phyloP scores from a whole-genome alignment of 176 grass and related monocot species.

The Calamus simplicifolius region DNA sequence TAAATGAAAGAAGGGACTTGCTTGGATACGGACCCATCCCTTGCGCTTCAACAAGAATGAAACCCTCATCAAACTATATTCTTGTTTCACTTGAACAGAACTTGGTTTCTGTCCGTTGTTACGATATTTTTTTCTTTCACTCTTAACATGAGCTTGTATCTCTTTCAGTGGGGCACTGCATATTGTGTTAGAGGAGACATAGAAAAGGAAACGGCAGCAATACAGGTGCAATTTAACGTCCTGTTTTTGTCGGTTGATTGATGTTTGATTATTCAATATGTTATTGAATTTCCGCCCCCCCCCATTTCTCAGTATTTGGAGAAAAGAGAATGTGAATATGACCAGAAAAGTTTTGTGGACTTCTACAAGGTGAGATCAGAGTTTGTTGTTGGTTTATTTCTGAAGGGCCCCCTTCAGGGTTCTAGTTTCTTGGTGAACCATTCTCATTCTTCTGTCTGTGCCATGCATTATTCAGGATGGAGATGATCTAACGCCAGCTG shows the following conservation, averaged over 20 bases:
- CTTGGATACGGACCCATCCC: too few species aligned
- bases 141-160: background rate
- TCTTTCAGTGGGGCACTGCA: background rate
- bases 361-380: conserved; percentile 56
- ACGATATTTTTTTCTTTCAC: background rate
- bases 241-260: background rate
- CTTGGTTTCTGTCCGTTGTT: too few species aligned
- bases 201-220: conserved; percentile 5
- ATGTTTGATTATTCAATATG: conserved; percentile 12
- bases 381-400: conserved; percentile 2
- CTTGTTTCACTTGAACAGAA: too few species aligned
- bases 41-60: too few species aligned
- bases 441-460: conserved; percentile 9
- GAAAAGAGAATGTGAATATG: conserved; percentile 93
- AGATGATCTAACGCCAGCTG: conserved; percentile 39
- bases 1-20: too few species aligned
- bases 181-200: background rate
- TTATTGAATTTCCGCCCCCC: background rate
- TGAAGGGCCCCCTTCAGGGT: background rate
- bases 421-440: background rate
- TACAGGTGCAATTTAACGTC: background rate
- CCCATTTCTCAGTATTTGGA: conserved; percentile 61
- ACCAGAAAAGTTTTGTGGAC: conserved; percentile 64
- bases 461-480: conserved; percentile 42
- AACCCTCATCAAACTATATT: too few species aligned